phyloP scores from a whole-genome alignment of 2,329 filamentous ascomycete species.

The Penicillium occitanis region DNA sequence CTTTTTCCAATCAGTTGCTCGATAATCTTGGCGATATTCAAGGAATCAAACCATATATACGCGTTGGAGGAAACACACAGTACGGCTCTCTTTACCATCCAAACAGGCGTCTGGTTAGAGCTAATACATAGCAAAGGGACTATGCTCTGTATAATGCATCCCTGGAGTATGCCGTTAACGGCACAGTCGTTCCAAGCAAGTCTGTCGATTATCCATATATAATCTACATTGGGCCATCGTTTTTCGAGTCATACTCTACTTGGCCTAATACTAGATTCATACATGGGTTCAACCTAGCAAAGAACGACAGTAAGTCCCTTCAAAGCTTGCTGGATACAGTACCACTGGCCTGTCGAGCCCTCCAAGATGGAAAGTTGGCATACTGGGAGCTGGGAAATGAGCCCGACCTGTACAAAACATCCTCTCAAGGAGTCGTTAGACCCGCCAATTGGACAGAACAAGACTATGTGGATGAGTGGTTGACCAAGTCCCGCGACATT shows the following conservation, averaged over 20 bases:
- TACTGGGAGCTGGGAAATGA: conserved; percentile 20
- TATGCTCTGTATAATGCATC: conserved; percentile 17
- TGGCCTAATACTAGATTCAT: conserved; percentile 19
- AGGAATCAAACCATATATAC: conserved; percentile 19
- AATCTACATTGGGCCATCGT: conserved; percentile 19
- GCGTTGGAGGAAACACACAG: conserved; percentile 21
- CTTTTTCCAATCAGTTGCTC: conserved; percentile 18
- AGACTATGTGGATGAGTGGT: conserved; percentile 19
- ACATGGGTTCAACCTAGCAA: conserved; percentile 20
- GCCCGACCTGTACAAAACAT: conserved; percentile 16
- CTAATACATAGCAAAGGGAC: conserved; percentile 1
- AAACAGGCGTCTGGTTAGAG: background rate
- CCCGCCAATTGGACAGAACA: conserved; percentile 15
- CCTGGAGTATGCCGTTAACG: conserved; percentile 13
- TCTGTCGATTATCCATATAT: conserved; percentile 16
- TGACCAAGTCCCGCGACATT: conserved; percentile 12
- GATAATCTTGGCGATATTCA: conserved; percentile 14
- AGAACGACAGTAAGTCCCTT: conserved; percentile 1
- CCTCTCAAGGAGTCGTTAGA: background rate
- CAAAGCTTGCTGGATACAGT: conserved; percentile 14
- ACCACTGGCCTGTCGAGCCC: conserved; percentile 15
- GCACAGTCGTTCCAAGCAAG: conserved; percentile 9
- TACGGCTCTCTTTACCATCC: background rate
- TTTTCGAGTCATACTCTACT: conserved; percentile 20
- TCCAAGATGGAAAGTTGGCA: conserved; percentile 9